Evolutionary conservation across 306 rosid genomes (phyloP), one percentile per base, ranked within the genome.

Genomic region (Gastrolobium bilobum): DNA sequence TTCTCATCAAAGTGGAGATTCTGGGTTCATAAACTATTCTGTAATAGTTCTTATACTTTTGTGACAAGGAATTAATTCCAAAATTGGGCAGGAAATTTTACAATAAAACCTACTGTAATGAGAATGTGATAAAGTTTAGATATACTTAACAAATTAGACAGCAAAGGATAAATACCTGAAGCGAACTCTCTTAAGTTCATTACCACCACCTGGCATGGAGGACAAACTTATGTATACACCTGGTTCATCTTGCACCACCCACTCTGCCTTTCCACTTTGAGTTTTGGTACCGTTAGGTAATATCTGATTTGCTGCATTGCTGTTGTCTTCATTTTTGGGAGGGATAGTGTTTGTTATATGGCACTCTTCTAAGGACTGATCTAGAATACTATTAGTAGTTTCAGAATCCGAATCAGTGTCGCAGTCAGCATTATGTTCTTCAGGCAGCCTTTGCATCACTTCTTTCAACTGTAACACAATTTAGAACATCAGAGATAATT

Each of bases 171-270:
- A 61, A 82, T 84, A 95, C 99, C 99, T 95, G 98, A 95, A 95
- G 81, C 97, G 98, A 79, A 93, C 98, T 2, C 94, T 96, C 81
- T 85, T 87, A 70, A 95, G 98, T 79, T 93, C 99, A 84, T 81
- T 89, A 46, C 92, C 91, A 42, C 97, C 97, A 14, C 71, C 80
- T 34, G 90, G 94, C 82, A 82, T 79, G 59, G 90, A 69, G 68
- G 84, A 79, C 87, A 95, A 50, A 77, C 94, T 92, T 79, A 95
- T 34, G 78, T 92, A 92, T 3, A 95, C 99, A 11, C 99, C 99
- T 8, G 92, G 91, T 87, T 95, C 94, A 77, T 93, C 96, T 83
- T 91, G 98, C 76, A 95, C 86, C 80, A 95, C 94, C 90, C 92
- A 82, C 88, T 93, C 99, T 59, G 79, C 73, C 79, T 85, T 90